These are phyloP conservation scores for Cornus controversa DNA, from an alignment of 148 eudicot species.

Conservation along the genomic window DNA sequence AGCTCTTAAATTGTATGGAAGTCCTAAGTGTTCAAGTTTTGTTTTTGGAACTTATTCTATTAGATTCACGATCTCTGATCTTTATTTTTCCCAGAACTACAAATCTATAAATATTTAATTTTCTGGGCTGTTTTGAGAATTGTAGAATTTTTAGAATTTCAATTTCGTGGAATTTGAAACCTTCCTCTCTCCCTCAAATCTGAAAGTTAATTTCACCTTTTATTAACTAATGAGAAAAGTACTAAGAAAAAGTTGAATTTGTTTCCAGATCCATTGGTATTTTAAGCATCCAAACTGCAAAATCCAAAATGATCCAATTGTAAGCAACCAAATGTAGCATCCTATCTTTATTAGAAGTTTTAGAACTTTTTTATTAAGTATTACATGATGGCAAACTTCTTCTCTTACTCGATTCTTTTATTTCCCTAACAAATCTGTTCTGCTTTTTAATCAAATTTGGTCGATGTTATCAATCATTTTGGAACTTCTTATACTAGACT, in stretches of 20 bases:
- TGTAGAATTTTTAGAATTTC: neutral
- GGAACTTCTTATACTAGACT: neutral
- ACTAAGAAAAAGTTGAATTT: neutral
- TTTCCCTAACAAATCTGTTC: neutral
- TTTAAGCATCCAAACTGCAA: neutral
- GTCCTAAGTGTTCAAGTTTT: neutral
- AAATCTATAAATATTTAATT: neutral
- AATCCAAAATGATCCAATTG: neutral
- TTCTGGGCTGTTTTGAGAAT: neutral
- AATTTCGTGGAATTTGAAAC: neutral
- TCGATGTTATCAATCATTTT: neutral
- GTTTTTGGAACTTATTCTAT: neutral
- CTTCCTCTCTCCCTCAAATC: neutral
- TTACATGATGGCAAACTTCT: too few relatives aligned
- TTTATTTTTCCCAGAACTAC: too few relatives aligned
- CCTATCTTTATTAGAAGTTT: constrained; percentile 4
- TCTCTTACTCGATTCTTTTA: too few relatives aligned
- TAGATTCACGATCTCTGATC: too few relatives aligned
- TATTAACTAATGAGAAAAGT: neutral
- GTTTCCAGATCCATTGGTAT: neutral
- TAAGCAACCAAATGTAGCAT: neutral
- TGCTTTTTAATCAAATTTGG: neutral
- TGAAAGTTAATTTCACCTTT: neutral
- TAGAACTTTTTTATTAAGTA: neutral
- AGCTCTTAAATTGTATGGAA: neutral